Base-by-base conservation (phyloP, 768 basidiomycete species). In the Pisolithus microcarpus region DNA sequence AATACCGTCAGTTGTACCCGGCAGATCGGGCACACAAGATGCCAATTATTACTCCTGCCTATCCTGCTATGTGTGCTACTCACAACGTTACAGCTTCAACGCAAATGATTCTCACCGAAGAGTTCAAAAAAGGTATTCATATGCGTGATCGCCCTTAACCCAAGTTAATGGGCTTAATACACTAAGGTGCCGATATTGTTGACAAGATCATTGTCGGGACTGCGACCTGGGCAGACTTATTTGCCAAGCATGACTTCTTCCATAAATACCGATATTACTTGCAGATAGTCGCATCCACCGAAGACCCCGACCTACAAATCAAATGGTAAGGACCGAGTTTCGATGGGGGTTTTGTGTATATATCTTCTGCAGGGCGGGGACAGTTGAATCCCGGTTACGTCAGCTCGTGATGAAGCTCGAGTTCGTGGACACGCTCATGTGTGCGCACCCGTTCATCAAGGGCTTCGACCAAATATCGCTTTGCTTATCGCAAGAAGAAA, bases 1-100 rank as follows among this genome's bases (percentile, higher is more conserved):
- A 42, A 18, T 11, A 15, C 46, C n/a, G 37, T 19, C 52, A 94
- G 88, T 67, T 96, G 49, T 97, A 95, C 66, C 92, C 92, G 5
- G 81, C 81, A 53, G 93, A 97, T 67, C 78, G 89, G 52, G 80
- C 89, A n/a, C 96, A 99, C 70, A 80, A 91, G 57, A 98, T 98
- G 96, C 96, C 96, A 11, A 97, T 99, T 62, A 98, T 99, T 60
- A 99, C 96, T 2, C 96, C 96, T 3, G 94, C 96, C 10, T 99
- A 97, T 69, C 96, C 96, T 43, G 85, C 95, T 6, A 99, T 99
- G 95, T 98, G 95, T 67, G 82, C 95, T 23, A 99, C 96, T 16
- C 96, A 99, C 72, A 99, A 98, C 61, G 94, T 98, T 53, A 93
- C 92, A 47, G 80, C 82, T 39, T 96, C 93, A 8, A 98, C 95